Percentiles rank a stretch among this genome's conserved stretches.
phyloP scores from a whole-genome alignment of 805 yeast species.

The Metschnikowia picachoensis region DNA sequence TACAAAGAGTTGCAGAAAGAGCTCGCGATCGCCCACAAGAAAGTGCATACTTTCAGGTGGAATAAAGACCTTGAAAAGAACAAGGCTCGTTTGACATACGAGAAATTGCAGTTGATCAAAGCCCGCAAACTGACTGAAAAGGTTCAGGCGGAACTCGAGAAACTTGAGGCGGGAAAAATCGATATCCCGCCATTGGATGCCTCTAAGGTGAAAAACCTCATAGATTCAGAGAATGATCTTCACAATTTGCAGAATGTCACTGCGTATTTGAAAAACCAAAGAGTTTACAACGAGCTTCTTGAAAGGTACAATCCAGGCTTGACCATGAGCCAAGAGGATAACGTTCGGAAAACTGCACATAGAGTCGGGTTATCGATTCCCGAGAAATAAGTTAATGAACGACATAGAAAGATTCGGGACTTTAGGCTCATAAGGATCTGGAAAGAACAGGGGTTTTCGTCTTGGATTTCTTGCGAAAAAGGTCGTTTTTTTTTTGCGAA shows the following conservation, averaged over 20 bases:
- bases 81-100: constrained; percentile 45
- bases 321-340: constrained; percentile 71
- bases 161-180: constrained; percentile 18
- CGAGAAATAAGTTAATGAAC: constrained; percentile 10
- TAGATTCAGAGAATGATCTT: constrained; percentile 11
- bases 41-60: constrained; percentile 34
- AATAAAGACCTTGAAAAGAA: constrained; percentile 41
- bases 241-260: constrained; percentile 55
- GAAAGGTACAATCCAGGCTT: constrained; percentile 87
- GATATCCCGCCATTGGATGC: constrained; percentile 11
- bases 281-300: constrained; percentile 70
- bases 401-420: too few relatives aligned
- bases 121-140: constrained; percentile 33
- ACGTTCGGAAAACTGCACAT: constrained; percentile 74
- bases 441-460: too few relatives aligned
- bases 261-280: constrained; percentile 64
- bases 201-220: constrained; percentile 1
- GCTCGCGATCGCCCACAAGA: constrained; percentile 34
- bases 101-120: constrained; percentile 42
- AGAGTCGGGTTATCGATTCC: constrained; percentile 74
- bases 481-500: too few relatives aligned
- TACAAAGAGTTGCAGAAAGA: constrained; percentile 35
- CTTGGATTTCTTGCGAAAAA: too few relatives aligned
- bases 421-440: too few relatives aligned
- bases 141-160: constrained; percentile 27